phyloP scores from a whole-genome alignment of 139 green algal genomes.

The Pseudopediastrum boryanum region DNA sequence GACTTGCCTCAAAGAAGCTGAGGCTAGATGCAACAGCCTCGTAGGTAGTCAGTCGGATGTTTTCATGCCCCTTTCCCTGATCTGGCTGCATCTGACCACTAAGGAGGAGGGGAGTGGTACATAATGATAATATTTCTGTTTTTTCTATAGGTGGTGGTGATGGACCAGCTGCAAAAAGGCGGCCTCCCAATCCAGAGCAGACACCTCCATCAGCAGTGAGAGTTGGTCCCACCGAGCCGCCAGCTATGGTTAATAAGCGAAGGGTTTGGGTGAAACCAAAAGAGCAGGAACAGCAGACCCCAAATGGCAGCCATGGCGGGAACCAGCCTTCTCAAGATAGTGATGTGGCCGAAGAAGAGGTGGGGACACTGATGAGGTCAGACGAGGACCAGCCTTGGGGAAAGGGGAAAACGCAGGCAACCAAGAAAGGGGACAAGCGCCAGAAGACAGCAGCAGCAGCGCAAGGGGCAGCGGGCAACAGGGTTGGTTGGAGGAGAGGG shows the following conservation, averaged over 20 bases:
- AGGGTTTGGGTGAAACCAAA: not conserved
- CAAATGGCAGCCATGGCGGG: not conserved
- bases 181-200: no score
- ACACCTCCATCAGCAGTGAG: not conserved
- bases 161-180: no score
- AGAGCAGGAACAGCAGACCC: not conserved
- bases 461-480: not conserved
- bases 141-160: no score
- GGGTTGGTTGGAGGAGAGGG: not conserved
- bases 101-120: no score
- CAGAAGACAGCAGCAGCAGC: not conserved
- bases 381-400: not conserved
- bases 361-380: not conserved
- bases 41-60: no score
- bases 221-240: not conserved
- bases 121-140: no score
- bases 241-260: not conserved
- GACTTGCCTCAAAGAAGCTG: no score
- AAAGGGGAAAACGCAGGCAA: not conserved
- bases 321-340: not conserved
- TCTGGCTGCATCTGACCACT: no score
- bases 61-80: no score
- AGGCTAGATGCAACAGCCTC: no score
- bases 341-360: not conserved
- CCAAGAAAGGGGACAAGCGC: not conserved